Conservation (phyloP, 345 rosid genomes). For the Draba incana region DNA sequence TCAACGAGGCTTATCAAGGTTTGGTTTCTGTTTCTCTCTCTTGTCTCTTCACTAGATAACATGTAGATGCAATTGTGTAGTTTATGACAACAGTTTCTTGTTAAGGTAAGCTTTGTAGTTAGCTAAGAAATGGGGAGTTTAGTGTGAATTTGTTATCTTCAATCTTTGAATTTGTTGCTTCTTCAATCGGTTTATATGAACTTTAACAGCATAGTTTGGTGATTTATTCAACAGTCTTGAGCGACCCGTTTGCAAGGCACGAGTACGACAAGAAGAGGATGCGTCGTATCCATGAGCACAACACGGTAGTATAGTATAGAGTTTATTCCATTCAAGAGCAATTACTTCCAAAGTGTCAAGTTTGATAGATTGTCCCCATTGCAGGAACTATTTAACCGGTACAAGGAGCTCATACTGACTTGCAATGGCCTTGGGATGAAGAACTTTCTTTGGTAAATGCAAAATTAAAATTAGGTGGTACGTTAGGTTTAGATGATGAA, state of each 20-base stretch:
- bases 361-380: conserved; percentile 22
- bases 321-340: background rate
- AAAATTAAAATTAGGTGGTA: conserved; percentile 11
- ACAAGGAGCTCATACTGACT: conserved; percentile 91
- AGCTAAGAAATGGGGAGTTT: conserved; percentile 12
- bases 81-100: background rate
- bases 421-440: conserved; percentile 92
- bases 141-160: background rate
- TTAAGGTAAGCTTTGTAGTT: background rate
- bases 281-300: conserved; percentile 58
- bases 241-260: conserved; percentile 67
- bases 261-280: conserved; percentile 79
- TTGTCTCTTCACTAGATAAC: background rate
- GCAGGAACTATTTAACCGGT: conserved; percentile 82
- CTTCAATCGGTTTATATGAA: background rate
- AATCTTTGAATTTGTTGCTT: background rate
- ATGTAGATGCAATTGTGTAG: background rate
- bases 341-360: background rate
- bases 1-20: conserved; percentile 98
- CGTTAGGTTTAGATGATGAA: conserved; percentile 19
- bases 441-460: conserved; percentile 65
- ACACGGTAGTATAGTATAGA: conserved; percentile 60
- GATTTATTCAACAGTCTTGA: conserved; percentile 58
- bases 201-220: background rate
- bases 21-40: background rate